These are phyloP conservation scores for Arthrinium puccinioides DNA, from an alignment of 2,329 filamentous ascomycete genomes.

Conservation along the genomic window DNA sequence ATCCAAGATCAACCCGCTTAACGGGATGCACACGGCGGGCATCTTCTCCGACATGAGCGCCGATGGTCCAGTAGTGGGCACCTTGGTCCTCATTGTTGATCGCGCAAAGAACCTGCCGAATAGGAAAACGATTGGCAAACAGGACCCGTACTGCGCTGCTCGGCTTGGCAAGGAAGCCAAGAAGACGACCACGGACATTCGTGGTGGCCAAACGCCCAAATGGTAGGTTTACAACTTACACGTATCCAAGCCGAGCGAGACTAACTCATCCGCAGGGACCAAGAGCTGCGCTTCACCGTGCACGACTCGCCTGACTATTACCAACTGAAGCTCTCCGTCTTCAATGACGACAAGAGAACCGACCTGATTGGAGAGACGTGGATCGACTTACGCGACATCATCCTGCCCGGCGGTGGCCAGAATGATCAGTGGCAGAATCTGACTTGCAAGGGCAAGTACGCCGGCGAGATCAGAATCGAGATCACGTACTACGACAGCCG, in stretches of 20 bases:
- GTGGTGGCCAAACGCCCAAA: slow-evolving; percentile 90
- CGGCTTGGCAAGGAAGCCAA: slow-evolving; percentile 93
- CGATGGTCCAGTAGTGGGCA: slow-evolving; percentile 89
- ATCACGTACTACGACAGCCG: slow-evolving; percentile 92
- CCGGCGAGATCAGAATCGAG: slow-evolving; percentile 89
- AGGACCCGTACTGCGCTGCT: slow-evolving; percentile 94
- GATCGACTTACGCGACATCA: slow-evolving; percentile 74
- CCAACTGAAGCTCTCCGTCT: slow-evolving; percentile 89
- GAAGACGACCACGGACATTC: slow-evolving; percentile 89
- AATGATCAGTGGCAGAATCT: slow-evolving; percentile 88
- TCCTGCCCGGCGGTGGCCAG: slow-evolving; percentile 84
- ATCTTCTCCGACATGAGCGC: slow-evolving; percentile 92
- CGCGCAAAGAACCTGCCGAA: slow-evolving; percentile 96
- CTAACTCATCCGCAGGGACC: slow-evolving; percentile 60
- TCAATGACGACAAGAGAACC: slow-evolving; percentile 97
- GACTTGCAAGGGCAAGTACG: slow-evolving; percentile 87
- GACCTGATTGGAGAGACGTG: slow-evolving; percentile 93
- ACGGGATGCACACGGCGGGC: slow-evolving; percentile 73
- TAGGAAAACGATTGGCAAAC: slow-evolving; percentile 94
- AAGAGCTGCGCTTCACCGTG: slow-evolving; percentile 91
- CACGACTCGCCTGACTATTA: slow-evolving; percentile 97
- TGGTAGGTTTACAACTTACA: slow-evolving; percentile 55
- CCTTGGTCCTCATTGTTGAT: slow-evolving; percentile 85
- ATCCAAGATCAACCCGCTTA: slow-evolving; percentile 47
- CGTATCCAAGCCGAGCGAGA: neutral